Conservation (phyloP, 2,329 filamentous ascomycete genomes). For the Colletotrichum sp. region DNA sequence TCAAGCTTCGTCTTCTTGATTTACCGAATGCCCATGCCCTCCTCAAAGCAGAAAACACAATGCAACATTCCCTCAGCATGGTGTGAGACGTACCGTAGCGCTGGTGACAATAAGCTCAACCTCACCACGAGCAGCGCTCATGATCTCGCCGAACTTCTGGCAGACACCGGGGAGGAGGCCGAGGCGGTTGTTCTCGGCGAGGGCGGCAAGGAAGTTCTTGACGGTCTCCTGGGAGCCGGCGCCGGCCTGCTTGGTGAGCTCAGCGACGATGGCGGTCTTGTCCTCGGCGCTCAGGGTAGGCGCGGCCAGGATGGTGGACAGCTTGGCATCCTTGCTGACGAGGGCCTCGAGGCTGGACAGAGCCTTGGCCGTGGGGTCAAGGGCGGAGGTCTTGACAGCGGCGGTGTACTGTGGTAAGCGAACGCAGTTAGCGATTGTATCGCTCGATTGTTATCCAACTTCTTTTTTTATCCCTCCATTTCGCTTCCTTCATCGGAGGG, state of each 20-base stretch:
- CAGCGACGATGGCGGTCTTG: conserved; percentile 85
- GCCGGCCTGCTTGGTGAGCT: conserved; percentile 85
- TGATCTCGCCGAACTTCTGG: conserved; percentile 86
- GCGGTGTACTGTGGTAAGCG: conserved; percentile 82
- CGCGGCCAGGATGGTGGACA: conserved; percentile 74
- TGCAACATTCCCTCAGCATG: neutral
- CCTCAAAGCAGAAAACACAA: neutral
- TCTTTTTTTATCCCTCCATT: neutral
- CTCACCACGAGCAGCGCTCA: conserved; percentile 90
- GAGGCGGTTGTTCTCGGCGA: conserved; percentile 97
- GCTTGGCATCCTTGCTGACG: conserved; percentile 84
- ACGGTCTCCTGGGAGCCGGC: conserved; percentile 76
- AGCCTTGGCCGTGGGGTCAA: conserved; percentile 86
- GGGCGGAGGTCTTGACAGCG: conserved; percentile 82
- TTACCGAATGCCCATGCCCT: neutral
- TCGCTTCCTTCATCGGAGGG: neutral
- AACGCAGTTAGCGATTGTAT: conserved; percentile 37
- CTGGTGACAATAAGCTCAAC: conserved; percentile 91
- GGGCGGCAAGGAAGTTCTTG: conserved; percentile 90
- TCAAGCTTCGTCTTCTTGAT: neutral
- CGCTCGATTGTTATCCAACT: conserved; percentile 3
- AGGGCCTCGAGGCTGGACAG: conserved; percentile 73
- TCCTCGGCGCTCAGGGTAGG: conserved; percentile 81
- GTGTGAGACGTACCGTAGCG: conserved; percentile 72
- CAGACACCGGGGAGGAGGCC: conserved; percentile 80